Base-by-base conservation (phyloP, 495 filamentous ascomycete species). In the Beverwykella pulmonaria region DNA sequence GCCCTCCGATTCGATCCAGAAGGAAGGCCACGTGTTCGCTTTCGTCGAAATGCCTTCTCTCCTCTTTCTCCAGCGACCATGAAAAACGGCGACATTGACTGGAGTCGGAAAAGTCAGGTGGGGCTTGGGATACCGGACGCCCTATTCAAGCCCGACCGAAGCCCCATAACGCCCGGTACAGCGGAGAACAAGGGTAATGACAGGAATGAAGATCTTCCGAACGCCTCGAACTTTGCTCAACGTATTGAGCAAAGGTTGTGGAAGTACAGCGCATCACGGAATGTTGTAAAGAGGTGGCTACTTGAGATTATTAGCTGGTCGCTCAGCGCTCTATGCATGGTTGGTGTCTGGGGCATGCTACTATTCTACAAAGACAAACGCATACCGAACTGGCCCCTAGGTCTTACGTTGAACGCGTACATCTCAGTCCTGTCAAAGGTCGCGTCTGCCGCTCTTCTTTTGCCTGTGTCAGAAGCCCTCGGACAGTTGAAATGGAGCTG, bases 401-500 rank as follows among this genome's bases (percentile, higher is more conserved):
- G 53, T 7, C 20, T 69, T 14, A 69, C 60, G 0, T 29, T 69
- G n/a, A 69, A 69, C 25, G 52, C 66, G 12, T 39, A 48, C 17
- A 48, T 48, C 20, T 8, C n/a, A 23, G 44, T 48, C 44, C 17
- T 70, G 22, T 59, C 67, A 3, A 61, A 25, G 23, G 22, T 64
- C 1, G 61, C 53, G 14, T 26, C 29, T 52, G 50, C 54, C 14
- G 61, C 61, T 29, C 61, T 69, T 49, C 22, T 65, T n/a, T 22
- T 63, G 1, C 65, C 65, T 17, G 46, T 54, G 0, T 62, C 63
- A 1, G 63, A 71, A 36, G 68, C 68, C 6, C 56, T 71, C 9
- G 68, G 68, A 1, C 68, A 71, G 49, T 41, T 71, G 44, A 71
- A 71, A 53, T 71, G 68, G 68, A 67, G 52, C 32, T 71, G 68